Evolutionary conservation across 495 filamentous ascomycete genomes (phyloP), one percentile per base, ranked within the genome.

Genomic region (Aspergillus olivimuriae): DNA sequence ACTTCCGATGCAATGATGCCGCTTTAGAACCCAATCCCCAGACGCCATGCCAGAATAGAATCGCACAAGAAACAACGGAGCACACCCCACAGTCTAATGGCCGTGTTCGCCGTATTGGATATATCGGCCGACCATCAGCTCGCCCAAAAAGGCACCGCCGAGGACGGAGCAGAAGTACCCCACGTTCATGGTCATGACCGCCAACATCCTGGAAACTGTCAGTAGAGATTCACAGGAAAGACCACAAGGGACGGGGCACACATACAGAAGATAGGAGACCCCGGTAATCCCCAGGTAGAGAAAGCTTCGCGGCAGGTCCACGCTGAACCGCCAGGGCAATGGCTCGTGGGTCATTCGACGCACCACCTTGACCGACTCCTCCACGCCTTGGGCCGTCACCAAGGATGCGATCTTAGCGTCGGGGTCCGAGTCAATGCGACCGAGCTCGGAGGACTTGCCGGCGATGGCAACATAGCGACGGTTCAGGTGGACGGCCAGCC

Each of bases 141-240:
- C 91, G 11, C 91, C 91, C 3, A 92, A 53, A 57, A 95, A 95
- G 2, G 80, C 75, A 4, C 91, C 91, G 4, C 68, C 85, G 17
- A 97, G 77, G 1, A 95, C 77, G 1, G 90, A 89, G 19, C 90
- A 65, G 66, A 95, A 96, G 56, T 95, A 97, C n/a, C 91, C 91
- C 34, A 96, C 77, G 55, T 97, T 97, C 78, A 91, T 77, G 3
- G 89, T 92, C 91, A 97, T 97, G 53, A 95, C 86, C n/a, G 87
- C 90, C 66, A 97, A 70, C 91, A 97, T 97, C 39, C 91, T 97
- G 55, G 8, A 39, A 8, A 20, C 19, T 20, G 45, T 32, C 5
- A 50, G 43, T 31, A 45, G 16, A 41, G 17, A 43, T 17, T 16
- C 11, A 24, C 10, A 23, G 30, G n/a, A 8, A 34, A 40, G 19